Evolutionary conservation across 345 rosid genomes (phyloP).

Genomic region (Corymbia maculata): DNA sequence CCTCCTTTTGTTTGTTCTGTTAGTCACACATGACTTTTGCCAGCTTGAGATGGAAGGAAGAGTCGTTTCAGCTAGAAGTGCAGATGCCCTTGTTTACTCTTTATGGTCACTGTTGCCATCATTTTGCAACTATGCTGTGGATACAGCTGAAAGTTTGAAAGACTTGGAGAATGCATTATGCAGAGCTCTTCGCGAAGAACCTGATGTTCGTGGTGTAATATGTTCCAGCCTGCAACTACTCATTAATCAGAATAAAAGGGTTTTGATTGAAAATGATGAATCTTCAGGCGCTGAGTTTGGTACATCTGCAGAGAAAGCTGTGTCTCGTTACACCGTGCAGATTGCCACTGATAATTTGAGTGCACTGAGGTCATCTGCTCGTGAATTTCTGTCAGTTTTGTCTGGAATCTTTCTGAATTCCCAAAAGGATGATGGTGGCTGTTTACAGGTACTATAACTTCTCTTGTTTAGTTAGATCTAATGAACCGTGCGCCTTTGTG

Average conservation of each 20-base stretch:
- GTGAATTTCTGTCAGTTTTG: slow-evolving; percentile 50
- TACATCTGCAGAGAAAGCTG: slow-evolving; percentile 40
- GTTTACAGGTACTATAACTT: slow-evolving; percentile 52
- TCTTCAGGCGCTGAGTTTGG: slow-evolving; percentile 20
- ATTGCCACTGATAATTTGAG: slow-evolving; percentile 52
- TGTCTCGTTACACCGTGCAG: slow-evolving; percentile 36
- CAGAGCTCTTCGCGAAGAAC: slow-evolving; percentile 48
- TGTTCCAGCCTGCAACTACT: slow-evolving; percentile 65
- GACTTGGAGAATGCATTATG: slow-evolving; percentile 45
- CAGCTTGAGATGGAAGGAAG: slow-evolving; percentile 78
- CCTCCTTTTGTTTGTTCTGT: neutral
- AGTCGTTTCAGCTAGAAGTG: slow-evolving; percentile 48
- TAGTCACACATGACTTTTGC: slow-evolving; percentile 11
- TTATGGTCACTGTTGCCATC: slow-evolving; percentile 92
- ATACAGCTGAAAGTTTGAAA: slow-evolving; percentile 66
- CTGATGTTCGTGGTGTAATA: slow-evolving; percentile 56
- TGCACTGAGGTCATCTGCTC: slow-evolving; percentile 48
- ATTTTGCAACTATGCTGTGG: slow-evolving; percentile 77
- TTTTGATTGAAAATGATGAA: slow-evolving; percentile 28
- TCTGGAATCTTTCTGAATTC: slow-evolving; percentile 61
- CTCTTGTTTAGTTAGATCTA: neutral
- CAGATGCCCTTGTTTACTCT: slow-evolving; percentile 64
- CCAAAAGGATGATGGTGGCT: slow-evolving; percentile 77
- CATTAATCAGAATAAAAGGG: slow-evolving; percentile 62
- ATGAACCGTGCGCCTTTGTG: neutral